Evolutionary conservation across 2,329 filamentous ascomycete genomes (phyloP), one percentile per base, ranked within the genome.

Genomic region (Cryphonectria radicalis): DNA sequence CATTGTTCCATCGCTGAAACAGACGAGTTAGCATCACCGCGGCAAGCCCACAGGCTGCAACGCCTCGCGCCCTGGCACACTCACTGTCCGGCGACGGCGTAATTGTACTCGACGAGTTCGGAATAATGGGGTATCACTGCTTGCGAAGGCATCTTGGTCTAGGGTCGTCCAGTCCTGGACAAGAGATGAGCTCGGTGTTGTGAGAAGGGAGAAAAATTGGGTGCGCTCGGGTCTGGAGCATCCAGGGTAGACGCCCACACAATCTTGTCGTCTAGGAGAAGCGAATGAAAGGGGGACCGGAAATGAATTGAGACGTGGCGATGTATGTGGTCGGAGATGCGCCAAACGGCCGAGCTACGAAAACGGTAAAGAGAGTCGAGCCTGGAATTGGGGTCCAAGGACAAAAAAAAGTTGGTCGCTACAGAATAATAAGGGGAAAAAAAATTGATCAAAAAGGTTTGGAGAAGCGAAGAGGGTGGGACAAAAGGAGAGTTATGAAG

Each of bases 81-180:
- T 87, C 86, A 95, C 93, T 97, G 93, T 82, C 93, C 93, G 74
- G 93, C 93, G 73, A 94, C 93, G 66, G 92, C 93, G 78, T 93
- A 87, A 76, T 89, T 89, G 82, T 92, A 96, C 68, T 90, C 86
- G 75, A 90, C 84, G 63, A 95, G 85, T 71, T 90, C 89, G 70
- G 88, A 84, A 69, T 85, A 83, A 74, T 88, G 87, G 68, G 90
- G 88, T 57, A 90, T 81, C 75, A 81, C 81, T 71, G 74, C 75
- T 64, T 69, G 71, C 2, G 69, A 64, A 53, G 73, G 73, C 68
- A 70, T 75, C 62, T 75, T 74, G 75, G 78, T 76, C 19, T 50
- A 55, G 35, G 40, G 37, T 63, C 35, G 55, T 59, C 40, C 66
- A 70, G 62, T 72, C 57, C 68, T 66, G 43, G 42, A 66, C 32